Evolutionary conservation across 768 basidiomycete genomes (phyloP).

Genomic region (Baorangia bicolor): DNA sequence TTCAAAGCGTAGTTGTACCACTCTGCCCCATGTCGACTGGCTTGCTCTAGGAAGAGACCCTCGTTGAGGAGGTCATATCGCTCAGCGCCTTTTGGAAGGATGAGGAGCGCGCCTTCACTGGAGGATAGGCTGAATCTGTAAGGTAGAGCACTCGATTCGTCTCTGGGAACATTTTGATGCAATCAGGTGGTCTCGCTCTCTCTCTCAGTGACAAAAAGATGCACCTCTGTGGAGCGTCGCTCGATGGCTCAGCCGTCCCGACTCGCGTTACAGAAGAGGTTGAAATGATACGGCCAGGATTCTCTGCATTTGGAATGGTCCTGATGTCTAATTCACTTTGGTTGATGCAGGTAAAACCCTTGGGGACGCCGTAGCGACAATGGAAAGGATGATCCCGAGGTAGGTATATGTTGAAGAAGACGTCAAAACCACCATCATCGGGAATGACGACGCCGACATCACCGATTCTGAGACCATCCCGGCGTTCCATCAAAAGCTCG

Average conservation of each 20-base stretch:
- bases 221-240: neutral
- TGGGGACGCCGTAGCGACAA: conserved; percentile 21
- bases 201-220: neutral
- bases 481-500: conserved; percentile 23
- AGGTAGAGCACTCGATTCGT: neutral
- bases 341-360: conserved; percentile 22
- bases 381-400: conserved; percentile 27
- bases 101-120: neutral
- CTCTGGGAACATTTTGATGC: neutral
- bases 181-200: neutral
- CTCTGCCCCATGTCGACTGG: neutral
- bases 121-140: neutral
- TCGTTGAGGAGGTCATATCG: neutral
- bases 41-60: neutral
- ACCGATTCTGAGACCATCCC: conserved; percentile 31
- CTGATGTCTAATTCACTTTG: conserved; percentile 5
- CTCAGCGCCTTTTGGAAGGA: neutral
- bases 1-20: neutral
- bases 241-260: neutral
- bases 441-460: conserved; percentile 29
- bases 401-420: conserved; percentile 35
- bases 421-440: conserved; percentile 32
- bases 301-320: neutral
- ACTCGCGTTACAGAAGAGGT: neutral
- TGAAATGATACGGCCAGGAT: neutral